Evolutionary conservation across 169 alveolate genomes (phyloP), one percentile per base, ranked within the genome.

Genomic region (Plasmodium reichenowi): DNA sequence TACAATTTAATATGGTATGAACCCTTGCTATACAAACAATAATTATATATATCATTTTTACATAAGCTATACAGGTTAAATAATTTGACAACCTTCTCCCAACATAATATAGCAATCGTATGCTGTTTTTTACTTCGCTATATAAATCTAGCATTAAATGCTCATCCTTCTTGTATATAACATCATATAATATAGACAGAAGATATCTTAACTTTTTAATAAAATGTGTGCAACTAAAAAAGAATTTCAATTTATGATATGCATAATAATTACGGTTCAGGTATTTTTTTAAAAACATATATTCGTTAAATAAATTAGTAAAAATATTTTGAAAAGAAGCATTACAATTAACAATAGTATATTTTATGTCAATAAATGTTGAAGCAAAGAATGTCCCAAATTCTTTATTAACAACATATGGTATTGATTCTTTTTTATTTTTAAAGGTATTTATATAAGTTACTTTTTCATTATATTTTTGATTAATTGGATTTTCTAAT

Each of bases 41-140:
- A 26, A 67, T 86, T 17, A 72, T 58, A 56, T 86, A 62, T 60
- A 54, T 71, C 24, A 62, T 13, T 70, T 24, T 86, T 62, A 2
- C 58, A 72, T 86, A 86, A 71, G 92, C 92, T 48, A 86, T 86
- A 15, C 92, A 86, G 9, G 92, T 86, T 56, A 72, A 32, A 72
- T 86, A 71, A 67, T 86, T 86, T 20, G 88, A 86, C 47, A 86
- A 59, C 20, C 72, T 62, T 86, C 92, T 70, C 43, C 85, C 92
- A 2, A 86, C 75, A 62, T 86, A 86, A 59, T 72, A 86, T 22
- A 71, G 48, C 48, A 86, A 66, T 48, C 87, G 60, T 45, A 71
- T 17, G 66, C 72, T 86, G 9, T 58, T 26, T 62, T 67, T 86
- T 86, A 86, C 47, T 62, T 86, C 71, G 6, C 29, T 48, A 54